Evolutionary conservation across 768 basidiomycete species (phyloP).

Genomic region (Strobilomyces dryophilus): DNA sequence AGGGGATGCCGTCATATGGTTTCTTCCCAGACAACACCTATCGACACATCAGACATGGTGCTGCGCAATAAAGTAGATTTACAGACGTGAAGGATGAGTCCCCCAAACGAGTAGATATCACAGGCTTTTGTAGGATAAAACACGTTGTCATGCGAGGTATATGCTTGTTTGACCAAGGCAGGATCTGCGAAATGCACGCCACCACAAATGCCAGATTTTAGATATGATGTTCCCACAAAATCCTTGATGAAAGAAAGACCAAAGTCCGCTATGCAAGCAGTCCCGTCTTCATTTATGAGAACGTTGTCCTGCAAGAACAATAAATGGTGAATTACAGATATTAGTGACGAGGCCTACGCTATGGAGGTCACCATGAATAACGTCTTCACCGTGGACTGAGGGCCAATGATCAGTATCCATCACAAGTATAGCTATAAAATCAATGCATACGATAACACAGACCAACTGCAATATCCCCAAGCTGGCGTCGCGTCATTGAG

Average conservation of each 20-base stretch:
- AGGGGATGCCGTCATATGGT: slow-evolving; percentile 12
- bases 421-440: background rate
- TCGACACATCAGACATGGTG: slow-evolving; percentile 3
- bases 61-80: background rate
- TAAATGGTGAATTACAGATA: background rate
- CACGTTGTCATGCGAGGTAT: background rate
- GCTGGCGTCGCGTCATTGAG: slow-evolving; percentile 6
- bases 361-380: slow-evolving; percentile 37
- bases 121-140: slow-evolving; percentile 15
- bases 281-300: slow-evolving; percentile 35
- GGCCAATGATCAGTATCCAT: background rate
- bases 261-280: slow-evolving; percentile 47
- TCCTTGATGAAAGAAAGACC: slow-evolving; percentile 33
- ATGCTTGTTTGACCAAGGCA: slow-evolving; percentile 14
- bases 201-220: slow-evolving; percentile 35
- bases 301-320: slow-evolving; percentile 33
- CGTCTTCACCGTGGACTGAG: slow-evolving; percentile 19
- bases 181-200: slow-evolving; percentile 47
- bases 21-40: slow-evolving; percentile 20
- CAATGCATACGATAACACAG: slow-evolving; percentile 19
- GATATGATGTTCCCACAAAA: slow-evolving; percentile 25
- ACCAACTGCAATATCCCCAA: slow-evolving; percentile 20
- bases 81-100: slow-evolving; percentile 33
- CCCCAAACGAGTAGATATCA: slow-evolving; percentile 32
- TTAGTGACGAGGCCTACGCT: slow-evolving; percentile 21